phyloP scores from a whole-genome alignment of 2,329 filamentous ascomycete genomes.

The Hypoxylon sp. region DNA sequence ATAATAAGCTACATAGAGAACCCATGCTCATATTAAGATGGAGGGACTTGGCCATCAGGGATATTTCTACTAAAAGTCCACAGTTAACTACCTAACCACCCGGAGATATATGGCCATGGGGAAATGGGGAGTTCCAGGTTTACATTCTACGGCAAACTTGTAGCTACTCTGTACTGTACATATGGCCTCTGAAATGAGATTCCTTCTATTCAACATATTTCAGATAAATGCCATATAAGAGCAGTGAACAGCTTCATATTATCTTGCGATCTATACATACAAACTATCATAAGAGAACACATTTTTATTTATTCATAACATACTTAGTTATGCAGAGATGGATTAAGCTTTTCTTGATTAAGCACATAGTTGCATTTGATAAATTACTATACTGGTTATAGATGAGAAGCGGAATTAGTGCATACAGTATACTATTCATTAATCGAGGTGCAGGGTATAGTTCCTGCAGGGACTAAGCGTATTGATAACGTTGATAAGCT shows the following conservation, averaged over 20 bases:
- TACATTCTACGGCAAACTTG: slow-evolving; percentile 4
- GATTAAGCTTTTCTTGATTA: not conserved
- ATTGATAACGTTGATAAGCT: slow-evolving; percentile 41
- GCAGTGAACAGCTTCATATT: not conserved
- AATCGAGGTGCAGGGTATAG: slow-evolving; percentile 5
- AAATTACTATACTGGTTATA: slow-evolving; percentile 9
- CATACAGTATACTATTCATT: slow-evolving; percentile 1
- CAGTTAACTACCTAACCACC: not conserved
- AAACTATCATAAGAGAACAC: not conserved
- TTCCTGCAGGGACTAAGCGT: slow-evolving; percentile 34
- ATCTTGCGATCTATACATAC: not conserved
- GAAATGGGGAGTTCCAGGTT: slow-evolving; percentile 7
- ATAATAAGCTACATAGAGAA: slow-evolving; percentile 33
- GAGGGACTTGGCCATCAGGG: slow-evolving; percentile 11
- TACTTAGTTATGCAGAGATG: not conserved
- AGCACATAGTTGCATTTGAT: not conserved
- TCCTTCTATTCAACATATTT: not conserved
- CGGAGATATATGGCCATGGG: not conserved
- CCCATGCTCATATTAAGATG: slow-evolving; percentile 13
- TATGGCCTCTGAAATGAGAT: slow-evolving; percentile 7
- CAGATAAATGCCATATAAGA: not conserved
- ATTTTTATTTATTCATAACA: not conserved
- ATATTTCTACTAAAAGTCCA: slow-evolving; percentile 1
- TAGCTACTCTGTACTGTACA: slow-evolving; percentile 4
- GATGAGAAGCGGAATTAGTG: slow-evolving; percentile 3